Conservation (phyloP, 495 filamentous ascomycete species). For the Trichoderma erinaceum region DNA sequence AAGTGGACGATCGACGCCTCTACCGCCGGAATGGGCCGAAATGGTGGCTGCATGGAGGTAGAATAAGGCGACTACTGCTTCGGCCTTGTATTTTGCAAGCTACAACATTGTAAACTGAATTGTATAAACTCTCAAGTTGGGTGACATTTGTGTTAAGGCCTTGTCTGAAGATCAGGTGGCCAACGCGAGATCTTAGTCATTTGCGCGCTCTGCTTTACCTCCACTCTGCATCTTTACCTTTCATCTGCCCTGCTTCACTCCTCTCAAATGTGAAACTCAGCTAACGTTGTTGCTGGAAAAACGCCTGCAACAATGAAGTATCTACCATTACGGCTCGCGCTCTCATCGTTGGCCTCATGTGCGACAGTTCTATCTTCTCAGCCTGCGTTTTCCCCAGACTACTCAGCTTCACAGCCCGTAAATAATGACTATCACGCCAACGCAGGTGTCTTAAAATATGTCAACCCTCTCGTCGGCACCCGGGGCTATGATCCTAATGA, state of each 20-base stretch:
- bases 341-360: background rate
- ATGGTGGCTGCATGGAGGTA: background rate
- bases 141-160: background rate
- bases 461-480: conserved; percentile 30
- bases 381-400: too few relatives aligned
- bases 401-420: background rate
- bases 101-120: background rate
- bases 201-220: background rate
- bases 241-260: background rate
- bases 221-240: background rate
- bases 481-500: conserved; percentile 25
- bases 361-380: background rate
- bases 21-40: conserved; percentile 12
- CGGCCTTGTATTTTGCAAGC: background rate
- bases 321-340: background rate
- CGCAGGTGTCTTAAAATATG: conserved; percentile 26
- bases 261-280: background rate
- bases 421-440: conserved; percentile 22
- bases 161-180: background rate
- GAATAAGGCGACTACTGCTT: background rate
- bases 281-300: background rate
- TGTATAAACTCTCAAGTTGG: background rate
- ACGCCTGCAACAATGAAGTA: background rate
- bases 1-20: conserved; percentile 8
- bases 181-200: background rate